Percentiles rank a stretch among this genome's conserved stretches.
Conservation (phyloP, 2,329 filamentous ascomycete species). For the Stachybotrys chartarum region DNA sequence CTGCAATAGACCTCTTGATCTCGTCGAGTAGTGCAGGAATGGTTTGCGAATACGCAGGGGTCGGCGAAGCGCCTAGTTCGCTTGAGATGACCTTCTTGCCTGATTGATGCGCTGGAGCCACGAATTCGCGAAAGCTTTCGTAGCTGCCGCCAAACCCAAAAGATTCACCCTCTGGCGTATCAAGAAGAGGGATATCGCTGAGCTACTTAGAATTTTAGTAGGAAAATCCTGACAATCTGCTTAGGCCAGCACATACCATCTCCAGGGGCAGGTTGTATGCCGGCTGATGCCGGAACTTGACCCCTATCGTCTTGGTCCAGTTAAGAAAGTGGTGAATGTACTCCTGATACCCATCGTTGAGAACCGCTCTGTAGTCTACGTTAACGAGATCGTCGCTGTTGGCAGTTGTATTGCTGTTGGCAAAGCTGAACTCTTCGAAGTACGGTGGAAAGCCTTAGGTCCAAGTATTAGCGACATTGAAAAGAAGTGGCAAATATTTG, state of each 20-base stretch:
- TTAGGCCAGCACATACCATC: not conserved
- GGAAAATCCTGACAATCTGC: not conserved
- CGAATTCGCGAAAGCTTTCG: not conserved
- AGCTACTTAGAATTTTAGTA: not conserved
- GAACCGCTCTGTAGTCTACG: not conserved
- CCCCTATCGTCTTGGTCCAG: not conserved
- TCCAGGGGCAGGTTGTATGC: not conserved
- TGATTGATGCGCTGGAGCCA: not conserved
- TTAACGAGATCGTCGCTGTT: not conserved
- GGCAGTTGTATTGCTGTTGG: not conserved
- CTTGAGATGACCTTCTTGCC: not conserved
- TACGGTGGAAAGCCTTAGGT: not conserved
- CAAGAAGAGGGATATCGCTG: not conserved
- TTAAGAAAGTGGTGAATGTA: not conserved
- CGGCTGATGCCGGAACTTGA: not conserved
- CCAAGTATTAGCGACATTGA: not conserved
- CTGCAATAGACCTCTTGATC: constrained; percentile 22
- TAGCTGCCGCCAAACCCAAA: not conserved
- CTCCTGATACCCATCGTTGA: not conserved
- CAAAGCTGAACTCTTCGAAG: not conserved
- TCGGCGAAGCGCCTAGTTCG: not conserved
- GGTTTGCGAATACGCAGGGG: not conserved
- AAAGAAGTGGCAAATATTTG: not conserved
- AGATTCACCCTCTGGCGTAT: not conserved
- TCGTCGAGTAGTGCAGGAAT: not conserved